Base-by-base conservation (phyloP, 2,329 filamentous ascomycete species). In the Hysterium pulicare region DNA sequence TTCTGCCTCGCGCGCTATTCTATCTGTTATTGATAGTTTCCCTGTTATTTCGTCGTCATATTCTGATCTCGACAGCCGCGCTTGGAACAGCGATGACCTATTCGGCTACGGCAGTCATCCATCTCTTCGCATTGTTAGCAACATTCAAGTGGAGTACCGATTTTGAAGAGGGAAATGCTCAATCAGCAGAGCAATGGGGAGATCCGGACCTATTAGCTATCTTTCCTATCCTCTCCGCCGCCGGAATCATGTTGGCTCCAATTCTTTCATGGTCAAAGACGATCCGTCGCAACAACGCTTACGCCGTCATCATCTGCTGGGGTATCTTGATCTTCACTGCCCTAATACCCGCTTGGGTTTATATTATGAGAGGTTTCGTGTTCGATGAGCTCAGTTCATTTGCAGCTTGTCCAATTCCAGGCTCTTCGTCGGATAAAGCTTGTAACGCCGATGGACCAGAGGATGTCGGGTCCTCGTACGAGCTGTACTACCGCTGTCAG, bases 291-390 rank as follows among this genome's bases (percentile, higher is more conserved):
- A 23, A 39, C 11, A 3, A 31, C 6, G 26, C 15, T 2, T 26
- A 39, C 30, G 37, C 37, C 17, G 20, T 39, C 23, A 39, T 39
- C n/a, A 20, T 39, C 16, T 39, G 26, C n/a, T 39, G 37, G 37
- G 37, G n/a, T 20, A 19, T 39, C 24, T 20, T 39, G 16, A 39
- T 39, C 15, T 39, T 39, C 17, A 17, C 19, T n/a, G 23, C n/a
- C 21, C 17, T 39, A 9, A 31, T 31, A 17, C 23, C 37, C 19
- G 37, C 37, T 3, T 28, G 23, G 23, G 11, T 31, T 26, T 39
- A 31, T 16, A 28, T 10, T 11, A n/a, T 21, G 5, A 17, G 16
- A 3, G 11, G 9, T 4, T 16, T 19, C 32, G 32, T 16, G n/a
- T 16, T 31, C n/a, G 26, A 39, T 20, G 4, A 8, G 2, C 23